Evolutionary conservation across 2,329 filamentous ascomycete species (phyloP).

Genomic region (Berkeleyomyces basicola): DNA sequence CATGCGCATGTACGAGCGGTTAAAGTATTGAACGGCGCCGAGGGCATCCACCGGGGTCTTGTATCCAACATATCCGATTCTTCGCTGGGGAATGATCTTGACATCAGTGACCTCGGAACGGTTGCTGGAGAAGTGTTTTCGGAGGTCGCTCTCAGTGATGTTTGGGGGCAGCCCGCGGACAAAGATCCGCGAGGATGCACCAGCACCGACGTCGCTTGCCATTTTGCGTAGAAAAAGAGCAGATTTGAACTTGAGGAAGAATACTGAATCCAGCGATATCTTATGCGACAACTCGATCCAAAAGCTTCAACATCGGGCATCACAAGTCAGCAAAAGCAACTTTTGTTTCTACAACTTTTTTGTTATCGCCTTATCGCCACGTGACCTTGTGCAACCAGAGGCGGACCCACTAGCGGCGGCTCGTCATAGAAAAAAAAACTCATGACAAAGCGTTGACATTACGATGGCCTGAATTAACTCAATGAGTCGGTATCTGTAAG

Average conservation of each 20-base stretch:
- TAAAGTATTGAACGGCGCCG: constrained; percentile 84
- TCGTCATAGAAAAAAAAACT: too few species aligned
- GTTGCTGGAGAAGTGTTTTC: constrained; percentile 66
- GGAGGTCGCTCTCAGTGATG: constrained; percentile 70
- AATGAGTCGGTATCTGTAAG: too few species aligned
- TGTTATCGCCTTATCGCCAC: constrained; percentile 14
- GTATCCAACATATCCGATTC: constrained; percentile 93
- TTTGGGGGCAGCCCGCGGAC: constrained; percentile 73
- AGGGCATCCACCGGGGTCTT: constrained; percentile 65
- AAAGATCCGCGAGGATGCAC: constrained; percentile 53
- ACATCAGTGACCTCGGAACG: constrained; percentile 72
- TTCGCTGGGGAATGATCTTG: constrained; percentile 74
- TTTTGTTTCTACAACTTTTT: constrained; percentile 13
- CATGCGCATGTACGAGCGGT: constrained; percentile 89
- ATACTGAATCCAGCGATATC: too few species aligned
- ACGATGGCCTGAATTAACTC: too few species aligned
- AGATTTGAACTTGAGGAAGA: background rate
- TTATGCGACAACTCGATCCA: background rate
- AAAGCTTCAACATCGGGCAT: background rate
- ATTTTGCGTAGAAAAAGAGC: background rate
- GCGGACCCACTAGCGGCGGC: too few species aligned
- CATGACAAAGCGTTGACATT: too few species aligned
- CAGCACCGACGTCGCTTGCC: constrained; percentile 17
- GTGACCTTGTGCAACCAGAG: constrained; percentile 2
- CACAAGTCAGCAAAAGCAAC: too few species aligned